Base-by-base conservation (phyloP, 768 basidiomycete species). In the Candolleomyces eurysporus region DNA sequence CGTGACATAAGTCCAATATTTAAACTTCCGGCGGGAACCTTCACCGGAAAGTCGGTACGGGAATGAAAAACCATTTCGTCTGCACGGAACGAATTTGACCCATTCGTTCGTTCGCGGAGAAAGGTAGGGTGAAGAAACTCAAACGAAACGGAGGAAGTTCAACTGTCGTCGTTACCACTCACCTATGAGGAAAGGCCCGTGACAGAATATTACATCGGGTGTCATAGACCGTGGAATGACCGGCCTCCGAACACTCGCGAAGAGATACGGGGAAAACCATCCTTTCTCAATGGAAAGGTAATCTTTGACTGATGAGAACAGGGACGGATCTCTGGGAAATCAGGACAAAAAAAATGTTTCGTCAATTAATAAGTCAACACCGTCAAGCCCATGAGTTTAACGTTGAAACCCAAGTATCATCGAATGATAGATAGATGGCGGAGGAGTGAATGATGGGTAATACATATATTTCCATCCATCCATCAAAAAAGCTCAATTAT, bases 221-320 rank as follows among this genome's bases (percentile, higher is more conserved):
- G 79, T 85, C 80, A 88, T 83, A 22, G 78, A 77, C 45, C 87
- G 77, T 0, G 83, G 86, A 58, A 86, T 88, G 66, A 84, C 77
- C 7, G 87, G 87, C 51, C 86, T 71, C 10, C 83, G 79, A 3
- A 77, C 78, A 60, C 84, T 87, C 5, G 86, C 85, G 67, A 86
- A 88, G 2, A 87, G 74, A 67, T 87, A 87, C 0, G 86, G 86
- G 13, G 81, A 84, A 71, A 88, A 87, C 87, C 88, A 87, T 14
- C 86, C 86, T 69, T 88, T 87, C 71, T 85, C 82, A 4, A 84
- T 73, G 3, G 84, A 78, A 48, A 88, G 72, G 60, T 87, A 88
- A 57, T 86, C 86, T 65, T 82, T 87, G 19, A 89, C 83, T 8
- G 77, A 75, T 42, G 86, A 72, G 64, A 88, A 88, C 16, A 88